phyloP scores from a whole-genome alignment of 2,329 filamentous ascomycete species.

The Cadophora sp. region DNA sequence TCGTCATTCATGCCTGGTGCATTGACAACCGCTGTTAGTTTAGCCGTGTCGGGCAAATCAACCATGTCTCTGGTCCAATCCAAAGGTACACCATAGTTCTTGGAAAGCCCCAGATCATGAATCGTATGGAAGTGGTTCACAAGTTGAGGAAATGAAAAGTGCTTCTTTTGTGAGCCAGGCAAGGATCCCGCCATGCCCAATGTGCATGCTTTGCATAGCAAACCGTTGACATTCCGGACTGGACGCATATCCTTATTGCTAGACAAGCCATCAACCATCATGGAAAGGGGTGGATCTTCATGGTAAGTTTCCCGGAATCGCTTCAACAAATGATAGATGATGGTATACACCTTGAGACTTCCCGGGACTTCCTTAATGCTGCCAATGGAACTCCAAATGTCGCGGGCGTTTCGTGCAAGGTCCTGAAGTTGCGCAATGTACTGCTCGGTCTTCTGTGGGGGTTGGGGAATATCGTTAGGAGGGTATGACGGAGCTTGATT shows the following conservation, averaged over 20 bases:
- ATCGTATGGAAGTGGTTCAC: slow-evolving; percentile 62
- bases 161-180: slow-evolving; percentile 45
- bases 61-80: slow-evolving; percentile 70
- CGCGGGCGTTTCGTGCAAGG: slow-evolving; percentile 61
- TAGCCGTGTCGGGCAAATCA: slow-evolving; percentile 59
- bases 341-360: slow-evolving; percentile 66
- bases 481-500: slow-evolving; percentile 39
- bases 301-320: slow-evolving; percentile 64
- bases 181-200: slow-evolving; percentile 42
- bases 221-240: slow-evolving; percentile 59
- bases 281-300: slow-evolving; percentile 60
- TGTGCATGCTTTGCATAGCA: slow-evolving; percentile 63
- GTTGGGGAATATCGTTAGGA: slow-evolving; percentile 37
- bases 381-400: slow-evolving; percentile 67
- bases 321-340: slow-evolving; percentile 67
- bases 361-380: slow-evolving; percentile 66
- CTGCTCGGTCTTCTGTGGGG: slow-evolving; percentile 48
- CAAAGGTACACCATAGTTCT: slow-evolving; percentile 43
- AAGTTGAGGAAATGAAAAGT: slow-evolving; percentile 65
- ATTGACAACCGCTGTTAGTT: slow-evolving; percentile 56
- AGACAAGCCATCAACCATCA: slow-evolving; percentile 66
- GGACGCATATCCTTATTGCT: slow-evolving; percentile 63
- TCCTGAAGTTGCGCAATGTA: slow-evolving; percentile 58
- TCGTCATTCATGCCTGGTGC: slow-evolving; percentile 62
- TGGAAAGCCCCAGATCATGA: slow-evolving; percentile 42